phyloP scores from a whole-genome alignment of 2,329 filamentous ascomycete genomes.

The Neodidymelliopsis sp. region DNA sequence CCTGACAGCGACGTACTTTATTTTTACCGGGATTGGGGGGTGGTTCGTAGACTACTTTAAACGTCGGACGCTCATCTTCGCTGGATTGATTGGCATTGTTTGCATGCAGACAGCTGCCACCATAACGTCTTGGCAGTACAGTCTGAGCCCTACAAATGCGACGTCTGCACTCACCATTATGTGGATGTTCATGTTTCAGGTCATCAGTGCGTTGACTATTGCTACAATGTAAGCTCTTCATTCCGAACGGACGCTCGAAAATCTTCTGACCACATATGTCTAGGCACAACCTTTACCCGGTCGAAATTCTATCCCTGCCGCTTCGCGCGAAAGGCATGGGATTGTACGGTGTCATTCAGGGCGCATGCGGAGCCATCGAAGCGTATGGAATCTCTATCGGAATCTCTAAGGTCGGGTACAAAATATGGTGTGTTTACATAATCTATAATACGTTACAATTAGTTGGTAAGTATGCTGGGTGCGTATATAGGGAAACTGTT shows the following conservation, averaged over 20 bases:
- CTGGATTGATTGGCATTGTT: constrained; percentile 54
- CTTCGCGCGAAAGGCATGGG: constrained; percentile 55
- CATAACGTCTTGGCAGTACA: constrained; percentile 58
- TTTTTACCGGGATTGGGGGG: constrained; percentile 54
- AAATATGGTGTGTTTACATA: constrained; percentile 61
- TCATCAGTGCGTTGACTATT: constrained; percentile 55
- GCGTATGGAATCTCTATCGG: constrained; percentile 58
- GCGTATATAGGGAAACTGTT: not conserved
- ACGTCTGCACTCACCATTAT: constrained; percentile 54
- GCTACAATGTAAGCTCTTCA: constrained; percentile 50
- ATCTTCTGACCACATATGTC: not conserved
- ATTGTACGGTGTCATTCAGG: constrained; percentile 55
- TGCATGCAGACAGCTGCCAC: constrained; percentile 56
- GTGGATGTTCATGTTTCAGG: constrained; percentile 60
- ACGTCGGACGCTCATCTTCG: constrained; percentile 56
- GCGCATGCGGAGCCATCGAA: constrained; percentile 54
- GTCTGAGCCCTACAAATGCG: constrained; percentile 33
- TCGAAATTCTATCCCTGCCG: constrained; percentile 54
- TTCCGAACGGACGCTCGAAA: not conserved
- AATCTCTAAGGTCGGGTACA: constrained; percentile 57
- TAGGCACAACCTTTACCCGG: constrained; percentile 55
- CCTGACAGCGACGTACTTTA: constrained; percentile 55
- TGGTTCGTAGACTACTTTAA: constrained; percentile 54
- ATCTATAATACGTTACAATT: constrained; percentile 59
- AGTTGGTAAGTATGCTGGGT: constrained; percentile 22